A percentile compares a stretch with the other conserved stretches of the same genome.
phyloP scores from a whole-genome alignment of 495 filamentous ascomycete species.

The Hyaloscypha hepaticicola region DNA sequence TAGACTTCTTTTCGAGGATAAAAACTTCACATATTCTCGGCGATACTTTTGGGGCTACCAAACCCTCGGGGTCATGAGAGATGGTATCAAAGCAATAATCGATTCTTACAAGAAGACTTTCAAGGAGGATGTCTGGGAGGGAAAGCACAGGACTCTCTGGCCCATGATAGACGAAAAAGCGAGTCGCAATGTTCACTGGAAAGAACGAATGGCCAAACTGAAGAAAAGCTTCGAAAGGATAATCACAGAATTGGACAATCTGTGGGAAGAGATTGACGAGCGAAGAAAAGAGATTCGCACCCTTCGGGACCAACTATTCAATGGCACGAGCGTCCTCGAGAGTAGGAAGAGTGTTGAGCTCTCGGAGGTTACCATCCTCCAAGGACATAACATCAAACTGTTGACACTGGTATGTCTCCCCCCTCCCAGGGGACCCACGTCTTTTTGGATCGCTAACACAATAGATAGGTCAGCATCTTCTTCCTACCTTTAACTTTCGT shows the following conservation, averaged over 20 bases:
- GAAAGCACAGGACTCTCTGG: constrained; percentile 44
- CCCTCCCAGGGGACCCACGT: background rate
- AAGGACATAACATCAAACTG: constrained; percentile 47
- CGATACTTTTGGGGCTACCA: constrained; percentile 59
- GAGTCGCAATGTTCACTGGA: constrained; percentile 31
- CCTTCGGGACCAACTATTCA: constrained; percentile 44
- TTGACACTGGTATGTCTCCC: constrained; percentile 38
- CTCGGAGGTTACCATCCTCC: constrained; percentile 32
- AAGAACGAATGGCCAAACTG: constrained; percentile 30
- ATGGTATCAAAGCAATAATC: constrained; percentile 53
- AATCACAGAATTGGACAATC: constrained; percentile 25
- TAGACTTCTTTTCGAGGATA: constrained; percentile 56
- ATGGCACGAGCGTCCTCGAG: constrained; percentile 43
- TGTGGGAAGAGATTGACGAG: constrained; percentile 27
- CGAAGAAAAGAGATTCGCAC: constrained; percentile 38
- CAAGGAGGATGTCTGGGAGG: constrained; percentile 51
- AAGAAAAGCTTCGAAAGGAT: constrained; percentile 31
- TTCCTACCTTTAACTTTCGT: constrained; percentile 48
- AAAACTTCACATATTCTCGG: constrained; percentile 51
- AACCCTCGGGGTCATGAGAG: constrained; percentile 54
- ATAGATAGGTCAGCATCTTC: constrained; percentile 41
- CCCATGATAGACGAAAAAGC: constrained; percentile 26
- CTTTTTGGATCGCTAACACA: background rate
- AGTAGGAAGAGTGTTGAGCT: constrained; percentile 37
- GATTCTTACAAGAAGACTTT: constrained; percentile 48